Percentiles rank a stretch among this genome's conserved stretches.
Conservation (phyloP, 202 grass and related monocot genomes). For the Eragrostis tef region DNA sequence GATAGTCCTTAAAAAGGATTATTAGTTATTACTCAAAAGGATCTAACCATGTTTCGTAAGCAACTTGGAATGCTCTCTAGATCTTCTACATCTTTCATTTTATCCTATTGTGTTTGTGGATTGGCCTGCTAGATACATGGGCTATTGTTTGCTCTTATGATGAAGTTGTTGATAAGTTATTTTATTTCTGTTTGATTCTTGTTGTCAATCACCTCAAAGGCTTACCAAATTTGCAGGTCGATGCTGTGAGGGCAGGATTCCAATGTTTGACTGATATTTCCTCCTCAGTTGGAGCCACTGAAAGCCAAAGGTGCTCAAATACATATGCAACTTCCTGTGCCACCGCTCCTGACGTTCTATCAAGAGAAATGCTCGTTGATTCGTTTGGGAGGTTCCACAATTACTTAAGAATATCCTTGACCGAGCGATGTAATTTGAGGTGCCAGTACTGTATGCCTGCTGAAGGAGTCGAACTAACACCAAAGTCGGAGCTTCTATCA, state of each 20-base stretch:
- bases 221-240: conserved; percentile 35
- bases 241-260: conserved; percentile 44
- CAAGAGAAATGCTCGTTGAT: conserved; percentile 74
- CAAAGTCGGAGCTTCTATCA: conserved; percentile 70
- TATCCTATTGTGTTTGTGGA: not conserved
- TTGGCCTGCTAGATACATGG: not conserved
- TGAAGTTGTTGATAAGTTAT: not conserved
- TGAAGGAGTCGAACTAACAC: conserved; percentile 82
- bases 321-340: conserved; percentile 61
- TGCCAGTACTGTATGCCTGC: conserved; percentile 96
- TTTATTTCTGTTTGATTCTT: not conserved
- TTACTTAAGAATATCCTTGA: conserved; percentile 85
- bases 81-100: not conserved
- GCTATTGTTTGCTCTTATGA: conserved; percentile 1
- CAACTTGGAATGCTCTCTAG: not conserved
- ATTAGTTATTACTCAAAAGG: conserved; percentile 19
- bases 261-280: conserved; percentile 14
- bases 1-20: not conserved
- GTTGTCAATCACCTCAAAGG: conserved; percentile 4
- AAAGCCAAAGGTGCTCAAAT: conserved; percentile 34
- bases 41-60: conserved; percentile 14
- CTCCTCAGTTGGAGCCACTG: conserved; percentile 12
- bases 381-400: conserved; percentile 87
- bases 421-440: conserved; percentile 86
- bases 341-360: conserved; percentile 43